These are phyloP conservation scores for Globisporangium spiculum DNA, from an alignment of 352 stramenopile species.

Conservation along the genomic window DNA sequence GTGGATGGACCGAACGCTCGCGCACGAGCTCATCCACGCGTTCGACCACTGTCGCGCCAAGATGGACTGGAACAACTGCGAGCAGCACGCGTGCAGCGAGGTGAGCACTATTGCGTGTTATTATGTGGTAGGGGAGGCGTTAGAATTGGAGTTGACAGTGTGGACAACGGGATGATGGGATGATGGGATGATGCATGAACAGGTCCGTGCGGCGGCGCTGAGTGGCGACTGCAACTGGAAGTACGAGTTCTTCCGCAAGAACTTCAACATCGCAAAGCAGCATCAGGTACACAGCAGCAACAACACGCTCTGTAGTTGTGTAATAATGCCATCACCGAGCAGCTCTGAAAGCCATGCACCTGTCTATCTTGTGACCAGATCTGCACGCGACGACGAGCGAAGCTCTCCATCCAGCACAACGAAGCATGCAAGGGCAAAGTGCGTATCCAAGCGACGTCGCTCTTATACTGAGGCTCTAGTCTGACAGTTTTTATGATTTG, in stretches of 20 bases:
- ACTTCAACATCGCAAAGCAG: constrained; percentile 88
- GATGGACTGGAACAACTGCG: constrained; percentile 91
- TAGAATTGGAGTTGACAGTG: neutral
- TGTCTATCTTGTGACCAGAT: constrained; percentile 31
- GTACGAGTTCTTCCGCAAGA: constrained; percentile 90
- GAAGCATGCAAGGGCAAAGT: constrained; percentile 75
- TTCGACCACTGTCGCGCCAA: constrained; percentile 93
- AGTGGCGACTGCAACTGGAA: constrained; percentile 91
- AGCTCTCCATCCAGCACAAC: constrained; percentile 78
- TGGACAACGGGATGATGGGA: neutral
- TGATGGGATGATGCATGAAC: neutral
- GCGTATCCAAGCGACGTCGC: constrained; percentile 10
- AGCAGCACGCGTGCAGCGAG: constrained; percentile 92
- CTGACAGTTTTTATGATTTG: neutral
- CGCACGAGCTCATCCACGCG: constrained; percentile 93
- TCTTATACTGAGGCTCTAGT: neutral
- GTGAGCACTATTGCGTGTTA: constrained; percentile 24
- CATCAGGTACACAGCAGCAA: constrained; percentile 56
- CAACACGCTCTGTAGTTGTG: neutral
- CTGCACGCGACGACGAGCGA: constrained; percentile 87
- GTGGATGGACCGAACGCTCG: constrained; percentile 90
- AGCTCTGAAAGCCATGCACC: neutral
- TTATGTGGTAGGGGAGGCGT: neutral
- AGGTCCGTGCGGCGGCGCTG: constrained; percentile 71
- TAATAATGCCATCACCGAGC: too few relatives aligned